Conservation (phyloP, 306 rosid genomes). For the Vicia sativa region DNA sequence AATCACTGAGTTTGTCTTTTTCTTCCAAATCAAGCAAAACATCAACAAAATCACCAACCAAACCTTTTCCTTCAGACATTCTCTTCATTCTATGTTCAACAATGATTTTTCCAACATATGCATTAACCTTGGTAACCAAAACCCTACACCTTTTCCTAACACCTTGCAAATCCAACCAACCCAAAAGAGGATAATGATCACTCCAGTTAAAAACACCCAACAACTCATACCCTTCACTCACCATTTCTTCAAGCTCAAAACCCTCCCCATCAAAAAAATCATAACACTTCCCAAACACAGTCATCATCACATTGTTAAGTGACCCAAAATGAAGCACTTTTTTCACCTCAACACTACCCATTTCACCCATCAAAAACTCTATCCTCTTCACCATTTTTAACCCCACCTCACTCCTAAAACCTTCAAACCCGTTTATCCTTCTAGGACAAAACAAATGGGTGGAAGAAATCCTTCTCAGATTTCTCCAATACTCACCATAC, state of each 20-base stretch:
- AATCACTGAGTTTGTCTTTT: conserved; percentile 54
- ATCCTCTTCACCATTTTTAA: conserved; percentile 44
- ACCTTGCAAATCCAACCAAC: conserved; percentile 70
- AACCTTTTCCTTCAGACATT: background rate
- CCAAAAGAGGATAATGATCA: conserved; percentile 70
- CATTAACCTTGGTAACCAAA: conserved; percentile 58
- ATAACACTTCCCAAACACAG: conserved; percentile 71
- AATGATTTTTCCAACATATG: conserved; percentile 64
- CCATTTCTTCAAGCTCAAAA: conserved; percentile 55
- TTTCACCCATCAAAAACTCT: conserved; percentile 37
- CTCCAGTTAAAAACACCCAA: conserved; percentile 78
- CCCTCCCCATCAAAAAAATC: conserved; percentile 48
- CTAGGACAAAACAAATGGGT: conserved; percentile 59
- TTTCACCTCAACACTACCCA: conserved; percentile 51
- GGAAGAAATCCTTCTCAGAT: conserved; percentile 67
- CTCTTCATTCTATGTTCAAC: conserved; percentile 57
- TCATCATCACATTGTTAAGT: conserved; percentile 68
- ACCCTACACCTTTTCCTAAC: conserved; percentile 66
- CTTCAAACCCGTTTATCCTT: conserved; percentile 44
- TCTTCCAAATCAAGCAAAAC: conserved; percentile 75
- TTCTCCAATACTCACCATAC: conserved; percentile 79
- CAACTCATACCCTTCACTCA: conserved; percentile 76
- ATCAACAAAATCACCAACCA: conserved; percentile 66
- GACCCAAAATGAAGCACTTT: conserved; percentile 64
- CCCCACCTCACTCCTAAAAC: conserved; percentile 47